A percentile compares a stretch with the other conserved stretches of the same genome.
These are phyloP conservation scores for Vigna mungo DNA, from an alignment of 306 rosid genomes.

Conservation along the genomic window DNA sequence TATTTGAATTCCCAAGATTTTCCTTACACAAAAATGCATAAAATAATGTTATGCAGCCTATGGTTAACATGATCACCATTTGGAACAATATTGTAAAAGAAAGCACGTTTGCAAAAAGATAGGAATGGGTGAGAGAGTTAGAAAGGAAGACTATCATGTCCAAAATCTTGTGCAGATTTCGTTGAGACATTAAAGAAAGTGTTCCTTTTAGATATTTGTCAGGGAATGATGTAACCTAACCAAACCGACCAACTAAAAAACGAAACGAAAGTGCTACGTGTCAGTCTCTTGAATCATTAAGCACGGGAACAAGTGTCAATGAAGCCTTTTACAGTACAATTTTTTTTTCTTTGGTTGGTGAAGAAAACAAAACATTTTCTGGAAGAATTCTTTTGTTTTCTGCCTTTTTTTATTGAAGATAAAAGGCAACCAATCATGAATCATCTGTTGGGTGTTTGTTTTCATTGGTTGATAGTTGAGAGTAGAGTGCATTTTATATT, in stretches of 20 bases:
- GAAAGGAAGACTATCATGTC: constrained; percentile 31
- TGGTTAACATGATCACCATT: not conserved
- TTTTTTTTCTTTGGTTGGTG: constrained; percentile 33
- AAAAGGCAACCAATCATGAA: constrained; percentile 1
- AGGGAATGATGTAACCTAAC: constrained; percentile 41
- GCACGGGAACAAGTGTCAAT: constrained; percentile 35
- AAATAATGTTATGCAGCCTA: not conserved
- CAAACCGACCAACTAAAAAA: constrained; percentile 39
- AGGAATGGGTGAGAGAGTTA: not conserved
- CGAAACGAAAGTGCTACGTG: constrained; percentile 28
- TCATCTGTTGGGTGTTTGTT: not conserved
- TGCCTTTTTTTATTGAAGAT: not conserved
- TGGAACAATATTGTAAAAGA: not conserved
- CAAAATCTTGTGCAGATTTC: not conserved
- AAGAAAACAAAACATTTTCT: not conserved
- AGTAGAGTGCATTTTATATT: not conserved
- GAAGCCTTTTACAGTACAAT: constrained; percentile 9
- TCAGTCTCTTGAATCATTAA: constrained; percentile 33
- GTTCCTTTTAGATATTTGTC: constrained; percentile 39
- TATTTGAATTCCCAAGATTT: too few relatives aligned
- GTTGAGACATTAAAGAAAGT: constrained; percentile 27
- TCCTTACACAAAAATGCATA: not conserved
- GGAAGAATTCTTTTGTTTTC: not conserved
- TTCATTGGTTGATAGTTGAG: not conserved
- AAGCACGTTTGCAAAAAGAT: constrained; percentile 26